phyloP scores from a whole-genome alignment of 1,284 basidiomycete genomes.

The Phellopilus nigrolimitatus region DNA sequence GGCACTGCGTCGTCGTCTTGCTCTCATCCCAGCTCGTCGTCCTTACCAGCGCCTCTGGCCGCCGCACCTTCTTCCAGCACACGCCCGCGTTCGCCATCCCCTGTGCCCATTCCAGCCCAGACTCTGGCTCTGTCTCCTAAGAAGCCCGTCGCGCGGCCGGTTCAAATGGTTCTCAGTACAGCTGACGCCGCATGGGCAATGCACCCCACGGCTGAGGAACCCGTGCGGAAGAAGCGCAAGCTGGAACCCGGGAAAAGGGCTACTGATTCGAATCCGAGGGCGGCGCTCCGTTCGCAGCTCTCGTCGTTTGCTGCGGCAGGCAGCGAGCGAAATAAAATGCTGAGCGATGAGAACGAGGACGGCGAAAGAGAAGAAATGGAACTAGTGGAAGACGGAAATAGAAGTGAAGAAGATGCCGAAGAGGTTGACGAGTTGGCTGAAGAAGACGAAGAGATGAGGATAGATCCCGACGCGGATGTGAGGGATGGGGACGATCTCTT shows the following conservation, averaged over 20 bases:
- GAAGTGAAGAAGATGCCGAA: conserved; percentile 23
- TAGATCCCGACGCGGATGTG: conserved; percentile 12
- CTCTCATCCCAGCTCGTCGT: no score
- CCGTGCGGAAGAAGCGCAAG: conserved; percentile 25
- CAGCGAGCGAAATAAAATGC: conserved; percentile 29
- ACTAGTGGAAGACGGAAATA: conserved; percentile 23
- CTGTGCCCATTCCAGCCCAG: neutral
- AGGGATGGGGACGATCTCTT: conserved; percentile 7
- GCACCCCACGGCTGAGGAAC: conserved; percentile 23
- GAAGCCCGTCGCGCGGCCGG: conserved; percentile 21
- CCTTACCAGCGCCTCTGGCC: no score
- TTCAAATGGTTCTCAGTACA: conserved; percentile 46
- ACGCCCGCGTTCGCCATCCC: neutral
- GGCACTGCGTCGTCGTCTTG: conserved; percentile 13
- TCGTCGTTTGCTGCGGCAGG: conserved; percentile 49
- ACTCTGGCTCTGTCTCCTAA: neutral
- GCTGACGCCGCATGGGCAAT: conserved; percentile 43
- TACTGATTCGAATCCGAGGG: conserved; percentile 26
- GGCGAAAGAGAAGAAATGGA: conserved; percentile 19
- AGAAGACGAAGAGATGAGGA: conserved; percentile 20
- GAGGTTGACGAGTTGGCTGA: conserved; percentile 25
- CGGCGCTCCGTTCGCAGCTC: conserved; percentile 41
- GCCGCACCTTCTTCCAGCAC: conserved; percentile 6
- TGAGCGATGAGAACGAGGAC: conserved; percentile 16
- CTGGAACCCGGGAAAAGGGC: conserved; percentile 24